phyloP scores from a whole-genome alignment of 2,329 filamentous ascomycete genomes.

The Exophiala viscosa region DNA sequence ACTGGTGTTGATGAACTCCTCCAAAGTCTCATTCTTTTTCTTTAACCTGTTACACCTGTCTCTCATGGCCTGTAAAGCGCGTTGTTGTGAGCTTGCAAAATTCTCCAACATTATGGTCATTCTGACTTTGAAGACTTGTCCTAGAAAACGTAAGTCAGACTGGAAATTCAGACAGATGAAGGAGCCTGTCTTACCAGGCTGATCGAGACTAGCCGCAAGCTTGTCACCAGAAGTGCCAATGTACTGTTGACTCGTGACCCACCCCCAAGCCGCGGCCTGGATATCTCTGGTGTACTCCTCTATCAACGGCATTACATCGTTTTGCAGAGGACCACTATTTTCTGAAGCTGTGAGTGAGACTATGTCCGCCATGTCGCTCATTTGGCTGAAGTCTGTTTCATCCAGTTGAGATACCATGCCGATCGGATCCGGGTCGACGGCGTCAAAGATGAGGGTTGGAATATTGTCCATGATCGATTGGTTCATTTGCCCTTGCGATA shows the following conservation, averaged over 20 bases:
- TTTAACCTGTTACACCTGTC: slow-evolving; percentile 15
- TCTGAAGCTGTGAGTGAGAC: neutral
- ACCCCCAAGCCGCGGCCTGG: slow-evolving; percentile 3
- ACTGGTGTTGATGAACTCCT: slow-evolving; percentile 11
- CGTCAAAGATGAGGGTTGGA: slow-evolving; percentile 12
- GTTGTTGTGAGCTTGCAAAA: slow-evolving; percentile 18
- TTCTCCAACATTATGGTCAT: slow-evolving; percentile 18
- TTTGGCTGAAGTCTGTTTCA: neutral
- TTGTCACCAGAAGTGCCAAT: neutral
- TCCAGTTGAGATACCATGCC: neutral
- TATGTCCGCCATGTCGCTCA: neutral
- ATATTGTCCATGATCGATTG: slow-evolving; percentile 3
- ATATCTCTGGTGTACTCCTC: slow-evolving; percentile 17
- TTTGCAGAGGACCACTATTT: slow-evolving; percentile 13
- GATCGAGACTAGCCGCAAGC: slow-evolving; percentile 10
- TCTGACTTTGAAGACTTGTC: slow-evolving; percentile 13
- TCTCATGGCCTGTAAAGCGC: slow-evolving; percentile 19
- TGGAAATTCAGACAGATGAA: neutral
- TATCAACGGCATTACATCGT: slow-evolving; percentile 16
- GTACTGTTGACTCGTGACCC: slow-evolving; percentile 4
- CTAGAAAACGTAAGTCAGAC: slow-evolving; percentile 5
- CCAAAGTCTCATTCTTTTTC: slow-evolving; percentile 16
- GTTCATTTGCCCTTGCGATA: neutral
- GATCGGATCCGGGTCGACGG: slow-evolving; percentile 13
- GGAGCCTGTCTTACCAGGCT: slow-evolving; percentile 8